Evolutionary conservation across 2,329 filamentous ascomycete genomes (phyloP).

Genomic region (Fusarium domesticum): DNA sequence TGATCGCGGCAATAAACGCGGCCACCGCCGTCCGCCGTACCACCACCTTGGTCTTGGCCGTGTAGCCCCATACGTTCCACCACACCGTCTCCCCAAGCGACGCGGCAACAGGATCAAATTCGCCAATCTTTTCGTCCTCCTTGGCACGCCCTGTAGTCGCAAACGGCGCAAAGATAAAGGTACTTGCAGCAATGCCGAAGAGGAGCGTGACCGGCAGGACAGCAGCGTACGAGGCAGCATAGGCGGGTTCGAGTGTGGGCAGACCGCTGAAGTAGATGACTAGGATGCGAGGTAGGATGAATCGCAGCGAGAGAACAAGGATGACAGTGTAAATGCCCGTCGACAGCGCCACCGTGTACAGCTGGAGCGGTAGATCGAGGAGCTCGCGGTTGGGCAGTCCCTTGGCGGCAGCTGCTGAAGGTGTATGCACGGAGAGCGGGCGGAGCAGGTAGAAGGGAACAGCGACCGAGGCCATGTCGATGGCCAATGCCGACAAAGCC

Average conservation of each 20-base stretch:
- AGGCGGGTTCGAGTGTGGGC: slow-evolving; percentile 63
- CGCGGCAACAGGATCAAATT: slow-evolving; percentile 64
- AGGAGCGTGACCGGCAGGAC: slow-evolving; percentile 57
- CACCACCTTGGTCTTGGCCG: slow-evolving; percentile 58
- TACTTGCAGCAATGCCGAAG: slow-evolving; percentile 67
- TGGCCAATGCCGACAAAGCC: slow-evolving; percentile 57
- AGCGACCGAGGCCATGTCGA: slow-evolving; percentile 67
- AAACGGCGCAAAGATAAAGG: slow-evolving; percentile 74
- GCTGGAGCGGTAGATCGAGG: slow-evolving; percentile 59
- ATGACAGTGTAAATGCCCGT: slow-evolving; percentile 72
- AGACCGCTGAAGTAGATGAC: slow-evolving; percentile 73
- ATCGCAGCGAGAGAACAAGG: slow-evolving; percentile 65
- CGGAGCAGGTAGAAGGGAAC: slow-evolving; percentile 75
- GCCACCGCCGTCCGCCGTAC: slow-evolving; percentile 62
- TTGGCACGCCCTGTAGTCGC: slow-evolving; percentile 50
- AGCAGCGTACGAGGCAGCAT: slow-evolving; percentile 59
- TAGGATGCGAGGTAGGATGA: slow-evolving; percentile 69
- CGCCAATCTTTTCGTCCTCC: slow-evolving; percentile 46
- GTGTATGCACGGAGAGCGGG: slow-evolving; percentile 62
- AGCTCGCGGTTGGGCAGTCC: slow-evolving; percentile 61
- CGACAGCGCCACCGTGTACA: slow-evolving; percentile 66
- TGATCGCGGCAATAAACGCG: slow-evolving; percentile 54
- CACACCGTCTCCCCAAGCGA: slow-evolving; percentile 66
- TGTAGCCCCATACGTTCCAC: slow-evolving; percentile 71
- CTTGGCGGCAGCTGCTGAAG: slow-evolving; percentile 39